Evolutionary conservation across 176 grass and related monocot species (phyloP).

Genomic region (Oryza coarctata): DNA sequence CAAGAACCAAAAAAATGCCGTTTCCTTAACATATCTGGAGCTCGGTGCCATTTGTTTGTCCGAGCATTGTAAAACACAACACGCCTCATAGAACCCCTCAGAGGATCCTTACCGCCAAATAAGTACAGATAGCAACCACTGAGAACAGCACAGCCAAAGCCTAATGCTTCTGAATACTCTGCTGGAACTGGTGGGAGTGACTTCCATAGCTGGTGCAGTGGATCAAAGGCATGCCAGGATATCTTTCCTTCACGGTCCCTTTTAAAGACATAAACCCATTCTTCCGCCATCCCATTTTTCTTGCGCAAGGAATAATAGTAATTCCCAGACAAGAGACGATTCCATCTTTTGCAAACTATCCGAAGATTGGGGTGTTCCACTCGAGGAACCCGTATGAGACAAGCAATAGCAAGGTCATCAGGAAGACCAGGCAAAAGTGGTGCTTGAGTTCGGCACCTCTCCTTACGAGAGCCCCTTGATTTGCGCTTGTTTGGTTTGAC

Average conservation of each 20-base stretch:
- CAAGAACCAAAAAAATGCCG: constrained; percentile 84
- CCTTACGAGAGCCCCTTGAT: constrained; percentile 51
- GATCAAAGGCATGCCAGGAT: constrained; percentile 92
- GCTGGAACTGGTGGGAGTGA: constrained; percentile 75
- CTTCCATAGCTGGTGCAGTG: constrained; percentile 69
- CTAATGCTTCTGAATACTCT: constrained; percentile 75
- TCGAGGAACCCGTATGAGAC: constrained; percentile 74
- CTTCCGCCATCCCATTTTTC: constrained; percentile 66
- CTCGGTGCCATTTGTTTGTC: constrained; percentile 91
- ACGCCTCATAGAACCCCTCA: constrained; percentile 80
- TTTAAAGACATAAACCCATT: constrained; percentile 86
- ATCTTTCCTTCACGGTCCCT: constrained; percentile 89
- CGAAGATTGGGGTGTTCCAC: constrained; percentile 65
- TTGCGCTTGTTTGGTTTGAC: constrained; percentile 65
- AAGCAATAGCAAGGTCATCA: constrained; percentile 86
- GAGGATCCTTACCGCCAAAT: constrained; percentile 85
- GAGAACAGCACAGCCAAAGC: constrained; percentile 77
- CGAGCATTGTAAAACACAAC: constrained; percentile 87
- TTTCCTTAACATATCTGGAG: constrained; percentile 86
- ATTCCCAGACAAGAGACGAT: constrained; percentile 76
- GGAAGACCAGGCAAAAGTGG: constrained; percentile 83
- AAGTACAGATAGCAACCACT: constrained; percentile 84
- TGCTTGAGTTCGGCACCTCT: constrained; percentile 53
- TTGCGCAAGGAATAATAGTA: constrained; percentile 87
- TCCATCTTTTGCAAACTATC: constrained; percentile 83